Evolutionary conservation across 257 asterid species (phyloP), one percentile per base, ranked within the genome.

Genomic region (Dorcoceras hygrometricum): DNA sequence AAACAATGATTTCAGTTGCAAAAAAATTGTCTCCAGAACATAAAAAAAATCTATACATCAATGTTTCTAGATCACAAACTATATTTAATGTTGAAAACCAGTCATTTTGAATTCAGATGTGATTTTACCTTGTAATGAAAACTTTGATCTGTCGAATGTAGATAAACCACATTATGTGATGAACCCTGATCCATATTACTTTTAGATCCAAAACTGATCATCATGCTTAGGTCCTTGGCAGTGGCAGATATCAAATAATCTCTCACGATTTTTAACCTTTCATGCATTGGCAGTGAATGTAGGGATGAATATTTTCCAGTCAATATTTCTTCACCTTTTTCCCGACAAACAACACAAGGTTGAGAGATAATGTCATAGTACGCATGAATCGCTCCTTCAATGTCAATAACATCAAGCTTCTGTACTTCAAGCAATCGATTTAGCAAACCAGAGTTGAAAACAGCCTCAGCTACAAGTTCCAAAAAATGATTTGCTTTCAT

Each of bases 381-480:
- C 59, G 86, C 90, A 78, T 94, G 99, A 78, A 90, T 88, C 31
- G 95, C 96, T 31, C 96, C 99, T 84, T 94, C 99, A 50, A 90
- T 80, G 70, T 94, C 99, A 57, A 82, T 50, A 39, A 57, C 57
- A 78, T 94, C 99, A 31, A 85, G 92, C 81, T 85, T 94, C 78
- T 94, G 97, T 53, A 87, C 91, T 78, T 90, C 89, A 76, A 88
- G 96, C 79, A 94, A 89, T 76, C 75, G 82, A 68, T 79, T 74
- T 72, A 94, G 79, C 68, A 85, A 78, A 28, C 86, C 82, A 54
- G 99, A 90, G 39, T 78, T 67, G 59, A 46, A 75, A 75, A 87
- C 76, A 57, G 95, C 78, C 74, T 90, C 92, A 50, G 90, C 65
- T n/a, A 94, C 77, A 27, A 94, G 93, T 76, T 87, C 91, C 28